Base-by-base conservation (phyloP, 306 rosid species). In the Fragaria vesca region DNA sequence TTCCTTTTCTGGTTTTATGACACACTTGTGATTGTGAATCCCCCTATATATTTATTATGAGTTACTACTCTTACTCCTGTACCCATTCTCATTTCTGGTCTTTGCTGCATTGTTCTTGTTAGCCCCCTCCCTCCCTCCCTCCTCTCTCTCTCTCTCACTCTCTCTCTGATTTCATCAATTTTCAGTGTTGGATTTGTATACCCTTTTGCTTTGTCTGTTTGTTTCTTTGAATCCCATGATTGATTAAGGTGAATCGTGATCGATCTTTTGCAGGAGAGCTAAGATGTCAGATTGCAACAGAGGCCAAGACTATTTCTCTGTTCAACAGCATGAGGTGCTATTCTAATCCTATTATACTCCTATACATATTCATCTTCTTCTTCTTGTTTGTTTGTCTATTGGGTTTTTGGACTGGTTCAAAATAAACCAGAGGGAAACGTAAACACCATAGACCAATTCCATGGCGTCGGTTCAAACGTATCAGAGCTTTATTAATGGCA, bases 271-370 rank as follows among this genome's bases (percentile, higher is more conserved):
- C 66, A 70, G 78, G 75, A 66, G 81, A 77, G 76, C 46, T 8
- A 54, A 83, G 79, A 92, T 94, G 98, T 94, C 88, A 71, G 97
- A 86, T 30, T 86, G 83, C 88, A 84, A 85, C 60, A 79, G 88
- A 55, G 83, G 81, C 26, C 90, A 88, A 76, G 86, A 71, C 66
- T 89, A 82, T 83, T 89, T 85, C 80, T 52, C 87, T 30, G 71
- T 90, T 60, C 86, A 84, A 58, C 54, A 83, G 45, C 85, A 76
- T 42, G 87, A 90, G 97, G 98, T 94, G 82, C 77, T 43, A 18
- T 8, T 40, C 20, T 68, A 26, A 32, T 28, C 13, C 40, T 12
- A 17, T 1, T 58, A 32, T 61, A 57, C 5, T 18, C 34, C 3
- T 57, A 40, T 40, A 51, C 30, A 15, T 54, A 4, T 20, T 48